phyloP scores from a whole-genome alignment of 495 filamentous ascomycete genomes.

The Neurospora sp. region DNA sequence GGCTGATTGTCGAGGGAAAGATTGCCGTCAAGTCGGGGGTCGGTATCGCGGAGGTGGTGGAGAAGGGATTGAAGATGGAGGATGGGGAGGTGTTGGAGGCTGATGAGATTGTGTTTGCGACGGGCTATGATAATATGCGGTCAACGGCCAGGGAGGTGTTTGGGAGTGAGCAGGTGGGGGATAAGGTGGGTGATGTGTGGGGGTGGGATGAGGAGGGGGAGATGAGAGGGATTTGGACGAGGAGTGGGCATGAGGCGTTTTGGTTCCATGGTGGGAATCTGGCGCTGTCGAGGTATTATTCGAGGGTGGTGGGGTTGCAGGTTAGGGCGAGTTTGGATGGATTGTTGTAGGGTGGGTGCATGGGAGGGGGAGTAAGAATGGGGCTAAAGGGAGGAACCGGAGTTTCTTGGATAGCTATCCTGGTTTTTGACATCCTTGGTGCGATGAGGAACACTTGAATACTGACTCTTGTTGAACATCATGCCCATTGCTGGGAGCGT shows the following conservation, averaged over 20 bases:
- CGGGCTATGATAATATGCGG: constrained; percentile 76
- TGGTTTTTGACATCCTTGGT: background rate
- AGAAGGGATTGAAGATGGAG: constrained; percentile 50
- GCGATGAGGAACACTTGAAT: background rate
- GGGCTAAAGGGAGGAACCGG: background rate
- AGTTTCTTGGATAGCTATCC: background rate
- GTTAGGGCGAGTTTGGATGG: constrained; percentile 58
- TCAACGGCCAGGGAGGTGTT: constrained; percentile 53
- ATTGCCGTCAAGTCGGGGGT: constrained; percentile 65
- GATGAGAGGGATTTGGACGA: constrained; percentile 59
- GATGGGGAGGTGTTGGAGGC: constrained; percentile 61
- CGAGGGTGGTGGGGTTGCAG: constrained; percentile 62
- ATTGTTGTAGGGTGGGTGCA: constrained; percentile 9
- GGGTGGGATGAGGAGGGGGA: constrained; percentile 72
- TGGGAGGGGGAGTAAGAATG: background rate
- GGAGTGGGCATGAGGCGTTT: constrained; percentile 61
- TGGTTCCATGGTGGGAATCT: constrained; percentile 84
- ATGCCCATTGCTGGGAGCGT: background rate
- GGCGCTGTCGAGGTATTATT: constrained; percentile 63
- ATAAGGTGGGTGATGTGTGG: constrained; percentile 62
- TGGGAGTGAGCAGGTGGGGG: constrained; percentile 53
- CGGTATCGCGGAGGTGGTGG: constrained; percentile 51
- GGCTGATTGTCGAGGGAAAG: constrained; percentile 66
- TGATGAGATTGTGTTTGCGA: constrained; percentile 76
- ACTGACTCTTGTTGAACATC: background rate